Evolutionary conservation across 2,329 filamentous ascomycete species (phyloP), one percentile per base, ranked within the genome.

Genomic region (Microcyclospora pomicola): DNA sequence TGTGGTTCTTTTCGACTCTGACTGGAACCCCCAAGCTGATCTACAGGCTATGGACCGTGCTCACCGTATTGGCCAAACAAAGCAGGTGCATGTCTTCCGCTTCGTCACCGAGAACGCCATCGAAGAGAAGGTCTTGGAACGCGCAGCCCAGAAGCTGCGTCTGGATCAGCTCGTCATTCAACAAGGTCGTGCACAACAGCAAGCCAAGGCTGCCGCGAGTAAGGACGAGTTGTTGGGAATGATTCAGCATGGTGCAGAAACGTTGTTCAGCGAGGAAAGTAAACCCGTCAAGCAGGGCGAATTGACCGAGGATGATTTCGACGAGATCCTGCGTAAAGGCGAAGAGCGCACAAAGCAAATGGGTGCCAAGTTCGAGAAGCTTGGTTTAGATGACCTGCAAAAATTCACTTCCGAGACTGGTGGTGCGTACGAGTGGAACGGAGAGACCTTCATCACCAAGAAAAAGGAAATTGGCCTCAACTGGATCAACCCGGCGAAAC

Each of bases 1-100:
- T 54, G 91, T 98, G 41, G 75, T 98, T 24, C 74, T 98, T 6
- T 98, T 91, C 55, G 91, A 98, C 60, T 95, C 87, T 52, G 91
- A 98, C 58, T 98, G 91, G 91, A 96, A 95, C 54, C 91, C 91
- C 9, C 91, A 98, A 62, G 91, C 91, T 13, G 91, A 98, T 75
- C 65, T 98, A 42, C 91, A 98, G 61, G 91, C 91, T 40, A 98
- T 98, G 91, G 91, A 98, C 55, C 83, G 91, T 57, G 91, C 91
- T 36, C 91, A 98, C 65, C 85, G 91, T 65, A 98, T 98, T 51
- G 91, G 91, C 30, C 91, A 98, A 64, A 98, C 85, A 5, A 98
- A 98, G 64, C 91, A 98, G 59, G 91, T 98, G 9, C 74, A 87
- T 32, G 91, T 98, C 3, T 98, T 94, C 66, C 77, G 91, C 42